Evolutionary conservation across 2,329 filamentous ascomycete genomes (phyloP).

Genomic region (Sporothrix euskadiensis): DNA sequence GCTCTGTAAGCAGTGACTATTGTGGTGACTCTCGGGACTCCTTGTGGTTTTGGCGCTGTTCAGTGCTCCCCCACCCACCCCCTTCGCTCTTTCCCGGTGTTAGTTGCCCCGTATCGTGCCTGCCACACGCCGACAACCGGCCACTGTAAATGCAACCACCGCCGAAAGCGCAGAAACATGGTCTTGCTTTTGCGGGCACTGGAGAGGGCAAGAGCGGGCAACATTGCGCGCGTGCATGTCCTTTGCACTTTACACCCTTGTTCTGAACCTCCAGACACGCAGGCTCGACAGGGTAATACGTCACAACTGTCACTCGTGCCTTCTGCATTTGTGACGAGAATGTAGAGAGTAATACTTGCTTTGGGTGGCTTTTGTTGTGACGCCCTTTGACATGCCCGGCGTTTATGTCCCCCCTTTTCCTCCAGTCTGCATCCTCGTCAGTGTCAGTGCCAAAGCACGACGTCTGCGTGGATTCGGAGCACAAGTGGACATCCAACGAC

Average conservation of each 20-base stretch:
- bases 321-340: constrained; percentile 19
- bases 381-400: not conserved
- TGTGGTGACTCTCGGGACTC: too few species aligned
- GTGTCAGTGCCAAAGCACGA: constrained; percentile 11
- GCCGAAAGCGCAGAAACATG: constrained; percentile 22
- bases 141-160: constrained; percentile 10
- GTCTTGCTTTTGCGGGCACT: not conserved
- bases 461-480: not conserved
- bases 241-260: not conserved
- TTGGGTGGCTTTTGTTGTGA: not conserved
- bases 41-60: not conserved
- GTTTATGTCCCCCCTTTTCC: not conserved
- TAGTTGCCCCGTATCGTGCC: constrained; percentile 18
- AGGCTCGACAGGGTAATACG: constrained; percentile 11
- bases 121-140: constrained; percentile 22
- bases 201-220: not conserved
- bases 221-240: not conserved
- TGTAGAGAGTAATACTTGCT: not conserved
- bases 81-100: constrained; percentile 19
- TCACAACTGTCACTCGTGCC: not conserved
- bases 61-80: constrained; percentile 13
- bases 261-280: not conserved
- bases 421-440: not conserved
- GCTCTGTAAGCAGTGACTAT: not conserved
- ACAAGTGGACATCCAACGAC: not conserved